Base-by-base conservation (phyloP, 2,329 filamentous ascomycete genomes). In the Fusarium sp. region DNA sequence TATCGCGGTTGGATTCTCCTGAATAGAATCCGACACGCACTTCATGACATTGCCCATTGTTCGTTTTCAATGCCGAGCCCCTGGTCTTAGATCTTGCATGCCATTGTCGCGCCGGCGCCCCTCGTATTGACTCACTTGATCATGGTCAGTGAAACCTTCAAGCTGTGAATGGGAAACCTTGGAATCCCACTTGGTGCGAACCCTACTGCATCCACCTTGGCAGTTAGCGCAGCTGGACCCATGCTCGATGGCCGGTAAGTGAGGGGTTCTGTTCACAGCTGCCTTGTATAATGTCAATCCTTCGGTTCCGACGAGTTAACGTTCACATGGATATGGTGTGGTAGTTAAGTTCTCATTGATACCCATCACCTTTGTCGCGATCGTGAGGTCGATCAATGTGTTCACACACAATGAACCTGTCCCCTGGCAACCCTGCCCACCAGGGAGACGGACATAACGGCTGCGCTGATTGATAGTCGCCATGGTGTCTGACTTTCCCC, bases 201-300 rank as follows among this genome's bases (percentile, higher is more conserved):
- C 50, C 29, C 50, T 34, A 53, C 50, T 53, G 18, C 50, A 53
- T 18, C 50, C 50, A 34, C 50, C 50, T 53, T 53, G 50, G 18
- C 50, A 34, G 18, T 36, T 53, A 53, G 50, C 31, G 50, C 20
- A 53, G 18, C 31, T 53, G 8, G 50, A 23, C 16, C 29, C 50
- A 53, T 53, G 50, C 20, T 33, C 27, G 18, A 25, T 31, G 31
- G 16, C 18, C 25, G 18, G 33, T 36, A 53, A 23, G 31, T 34
- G 29, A 34, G 29, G 29, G 50, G 31, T 53, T 23, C 50, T 25
- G 18, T 23, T 25, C 50, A 25, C 11, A 9, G 50, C 9, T 53
- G 31, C 50, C 33, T 53, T n/a, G 16, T 6, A 6, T n/a, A n/a
- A 20, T 16, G 38, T 23, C 20, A 13, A 51, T 20, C 49, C 16